Percentiles rank a stretch among this genome's conserved stretches.
These are phyloP conservation scores for Pleurotus giganteus DNA, from an alignment of 768 basidiomycete species.

Conservation along the genomic window DNA sequence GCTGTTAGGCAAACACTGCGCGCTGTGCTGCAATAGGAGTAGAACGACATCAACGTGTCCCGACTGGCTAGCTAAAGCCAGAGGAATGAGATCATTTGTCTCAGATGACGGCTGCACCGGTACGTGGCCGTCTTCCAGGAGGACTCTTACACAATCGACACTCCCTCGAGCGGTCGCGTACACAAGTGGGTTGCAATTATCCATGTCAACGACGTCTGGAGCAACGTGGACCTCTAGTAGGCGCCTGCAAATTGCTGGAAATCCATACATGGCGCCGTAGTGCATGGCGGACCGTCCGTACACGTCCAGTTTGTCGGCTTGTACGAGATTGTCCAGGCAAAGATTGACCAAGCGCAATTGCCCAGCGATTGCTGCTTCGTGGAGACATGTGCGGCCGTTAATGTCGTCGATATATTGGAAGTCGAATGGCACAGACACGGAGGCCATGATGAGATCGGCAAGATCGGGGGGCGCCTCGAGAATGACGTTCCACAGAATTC, in stretches of 20 bases:
- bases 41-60: constrained; percentile 84
- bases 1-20: constrained; percentile 77
- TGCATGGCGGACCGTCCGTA: constrained; percentile 94
- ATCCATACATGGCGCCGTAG: constrained; percentile 94
- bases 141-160: constrained; percentile 77
- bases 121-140: constrained; percentile 72
- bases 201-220: constrained; percentile 77
- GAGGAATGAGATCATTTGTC: constrained; percentile 73
- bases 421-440: constrained; percentile 71
- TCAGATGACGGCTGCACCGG: constrained; percentile 55
- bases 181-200: constrained; percentile 91
- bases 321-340: constrained; percentile 72
- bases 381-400: constrained; percentile 91
- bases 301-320: constrained; percentile 74
- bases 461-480: constrained; percentile 76
- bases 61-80: constrained; percentile 88
- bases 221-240: constrained; percentile 70
- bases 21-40: constrained; percentile 75
- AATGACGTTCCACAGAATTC: constrained; percentile 94
- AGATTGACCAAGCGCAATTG: constrained; percentile 71
- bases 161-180: constrained; percentile 90
- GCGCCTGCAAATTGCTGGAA: constrained; percentile 68
- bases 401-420: constrained; percentile 95
- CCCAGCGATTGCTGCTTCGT: constrained; percentile 90
- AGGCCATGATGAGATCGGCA: constrained; percentile 70